Evolutionary conservation across 2,329 filamentous ascomycete genomes (phyloP).

Genomic region (Penicillium expansum): DNA sequence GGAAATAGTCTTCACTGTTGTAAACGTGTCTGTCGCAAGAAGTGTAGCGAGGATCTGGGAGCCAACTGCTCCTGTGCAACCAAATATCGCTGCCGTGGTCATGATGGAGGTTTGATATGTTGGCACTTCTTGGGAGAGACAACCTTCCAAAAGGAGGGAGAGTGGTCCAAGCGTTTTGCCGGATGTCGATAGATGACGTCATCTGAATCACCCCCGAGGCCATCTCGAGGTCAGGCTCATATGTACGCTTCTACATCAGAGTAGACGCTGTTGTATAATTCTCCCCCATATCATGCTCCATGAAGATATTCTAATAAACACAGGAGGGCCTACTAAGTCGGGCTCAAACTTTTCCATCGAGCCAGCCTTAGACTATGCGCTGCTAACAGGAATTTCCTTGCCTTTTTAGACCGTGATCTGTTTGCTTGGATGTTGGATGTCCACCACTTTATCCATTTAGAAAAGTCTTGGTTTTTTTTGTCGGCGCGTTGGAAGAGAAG

Average conservation of each 20-base stretch:
- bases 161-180: background rate
- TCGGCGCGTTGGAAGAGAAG: background rate
- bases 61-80: constrained; percentile 33
- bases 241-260: background rate
- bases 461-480: background rate
- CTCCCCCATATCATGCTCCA: background rate
- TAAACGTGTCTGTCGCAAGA: constrained; percentile 22
- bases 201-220: background rate
- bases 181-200: background rate
- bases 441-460: background rate
- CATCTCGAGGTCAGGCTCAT: background rate
- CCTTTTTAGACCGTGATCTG: too few relatives aligned
- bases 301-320: background rate
- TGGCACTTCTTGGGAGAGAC: background rate
- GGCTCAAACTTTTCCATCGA: background rate
- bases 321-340: background rate
- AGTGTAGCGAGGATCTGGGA: constrained; percentile 33
- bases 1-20: constrained; percentile 30
- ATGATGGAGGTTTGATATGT: constrained; percentile 22
- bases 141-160: background rate
- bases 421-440: too few relatives aligned
- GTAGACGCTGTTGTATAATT: background rate
- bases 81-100: constrained; percentile 31
- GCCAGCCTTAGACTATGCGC: background rate
- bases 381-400: background rate